phyloP scores from a whole-genome alignment of 2,329 filamentous ascomycete genomes.

The Bertia moriformis region DNA sequence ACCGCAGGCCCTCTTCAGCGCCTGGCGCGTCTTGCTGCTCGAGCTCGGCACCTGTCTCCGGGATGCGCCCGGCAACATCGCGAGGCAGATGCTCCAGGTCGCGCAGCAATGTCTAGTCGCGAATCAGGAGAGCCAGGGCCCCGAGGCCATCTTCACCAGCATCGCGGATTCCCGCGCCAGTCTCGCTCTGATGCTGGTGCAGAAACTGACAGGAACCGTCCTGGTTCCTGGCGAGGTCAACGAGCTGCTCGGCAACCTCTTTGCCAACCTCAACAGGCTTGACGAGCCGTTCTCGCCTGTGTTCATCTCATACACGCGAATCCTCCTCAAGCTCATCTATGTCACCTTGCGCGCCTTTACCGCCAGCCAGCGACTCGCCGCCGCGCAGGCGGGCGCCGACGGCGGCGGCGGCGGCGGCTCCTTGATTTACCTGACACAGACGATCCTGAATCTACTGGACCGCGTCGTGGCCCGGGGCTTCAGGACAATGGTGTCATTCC shows the following conservation, averaged over 20 bases:
- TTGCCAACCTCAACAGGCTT: constrained; percentile 34
- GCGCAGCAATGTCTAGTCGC: constrained; percentile 64
- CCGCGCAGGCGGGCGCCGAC: constrained; percentile 12
- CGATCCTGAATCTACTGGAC: constrained; percentile 67
- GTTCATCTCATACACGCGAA: constrained; percentile 61
- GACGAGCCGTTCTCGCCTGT: constrained; percentile 35
- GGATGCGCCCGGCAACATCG: constrained; percentile 31
- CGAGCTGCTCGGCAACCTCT: constrained; percentile 32
- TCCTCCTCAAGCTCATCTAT: constrained; percentile 71
- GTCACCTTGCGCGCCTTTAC: constrained; percentile 60
- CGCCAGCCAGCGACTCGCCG: constrained; percentile 20
- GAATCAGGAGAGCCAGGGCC: constrained; percentile 58
- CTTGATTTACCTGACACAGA: constrained; percentile 39
- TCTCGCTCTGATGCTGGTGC: constrained; percentile 68
- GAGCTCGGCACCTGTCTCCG: constrained; percentile 62
- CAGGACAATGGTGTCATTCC: constrained; percentile 61
- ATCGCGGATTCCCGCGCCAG: constrained; percentile 66
- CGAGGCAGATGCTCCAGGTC: constrained; percentile 59
- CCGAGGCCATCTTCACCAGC: constrained; percentile 69
- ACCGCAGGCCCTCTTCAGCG: constrained; percentile 63
- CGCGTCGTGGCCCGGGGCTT: constrained; percentile 71
- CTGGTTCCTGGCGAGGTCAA: constrained; percentile 33
- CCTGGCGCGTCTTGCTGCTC: constrained; percentile 77
- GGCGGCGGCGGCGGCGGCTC: constrained; percentile 24
- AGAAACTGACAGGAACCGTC: constrained; percentile 53